Percentiles rank a stretch among this genome's conserved stretches.
These are phyloP conservation scores for Pulveroboletus sp. DNA, from an alignment of 768 basidiomycete species.

Conservation along the genomic window DNA sequence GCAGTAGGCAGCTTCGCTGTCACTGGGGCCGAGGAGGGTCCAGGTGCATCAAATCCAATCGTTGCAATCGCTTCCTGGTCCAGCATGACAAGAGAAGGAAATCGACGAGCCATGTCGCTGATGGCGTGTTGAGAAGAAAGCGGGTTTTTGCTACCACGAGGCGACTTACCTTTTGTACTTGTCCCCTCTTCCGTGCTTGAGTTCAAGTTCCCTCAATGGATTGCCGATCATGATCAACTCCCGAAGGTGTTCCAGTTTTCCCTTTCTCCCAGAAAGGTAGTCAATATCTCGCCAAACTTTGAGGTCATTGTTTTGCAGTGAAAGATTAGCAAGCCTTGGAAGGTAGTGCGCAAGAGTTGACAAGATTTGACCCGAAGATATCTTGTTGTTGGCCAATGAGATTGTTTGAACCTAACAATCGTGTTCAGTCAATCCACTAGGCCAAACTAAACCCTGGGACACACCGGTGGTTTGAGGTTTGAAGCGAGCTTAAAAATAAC, in stretches of 20 bases:
- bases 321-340: conserved; percentile 76
- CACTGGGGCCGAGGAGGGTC: conserved; percentile 42
- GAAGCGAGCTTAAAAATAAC: conserved; percentile 89
- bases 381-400: conserved; percentile 80
- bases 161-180: conserved; percentile 64
- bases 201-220: conserved; percentile 65
- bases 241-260: conserved; percentile 59
- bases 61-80: conserved; percentile 76
- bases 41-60: conserved; percentile 77
- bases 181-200: conserved; percentile 53
- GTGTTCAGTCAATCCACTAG: background rate
- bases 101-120: conserved; percentile 80
- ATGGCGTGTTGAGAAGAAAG: conserved; percentile 6
- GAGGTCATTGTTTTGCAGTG: conserved; percentile 76
- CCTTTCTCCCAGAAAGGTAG: conserved; percentile 53
- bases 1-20: conserved; percentile 47
- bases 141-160: background rate
- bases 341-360: conserved; percentile 67
- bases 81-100: conserved; percentile 77
- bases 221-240: conserved; percentile 77
- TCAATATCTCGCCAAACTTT: conserved; percentile 69
- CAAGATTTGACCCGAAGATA: conserved; percentile 57
- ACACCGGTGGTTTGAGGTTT: conserved; percentile 71
- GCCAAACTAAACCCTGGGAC: conserved; percentile 9
- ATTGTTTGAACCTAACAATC: conserved; percentile 65